These are phyloP conservation scores for Pythium insidiosum DNA, from an alignment of 352 stramenopile species.

Conservation along the genomic window DNA sequence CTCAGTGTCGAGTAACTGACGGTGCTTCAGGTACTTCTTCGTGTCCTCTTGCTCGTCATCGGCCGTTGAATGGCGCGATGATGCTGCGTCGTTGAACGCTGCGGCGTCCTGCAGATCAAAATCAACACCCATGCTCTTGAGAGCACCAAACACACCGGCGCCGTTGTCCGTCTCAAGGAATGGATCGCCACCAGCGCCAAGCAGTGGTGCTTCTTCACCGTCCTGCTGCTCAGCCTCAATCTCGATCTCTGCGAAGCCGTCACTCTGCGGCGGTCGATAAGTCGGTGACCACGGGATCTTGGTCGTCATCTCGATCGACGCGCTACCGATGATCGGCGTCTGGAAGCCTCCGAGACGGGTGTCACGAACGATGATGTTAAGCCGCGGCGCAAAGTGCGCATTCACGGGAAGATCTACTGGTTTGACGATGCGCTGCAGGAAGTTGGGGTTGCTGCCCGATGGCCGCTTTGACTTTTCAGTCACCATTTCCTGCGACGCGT, in stretches of 20 bases:
- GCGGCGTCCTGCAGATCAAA: conserved; percentile 44
- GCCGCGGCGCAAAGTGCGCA: conserved; percentile 75
- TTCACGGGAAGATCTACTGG: conserved; percentile 83
- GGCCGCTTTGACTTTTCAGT: conserved; percentile 83
- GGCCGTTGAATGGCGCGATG: conserved; percentile 51
- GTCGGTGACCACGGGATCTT: conserved; percentile 82
- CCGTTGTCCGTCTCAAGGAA: conserved; percentile 57
- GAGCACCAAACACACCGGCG: conserved; percentile 76
- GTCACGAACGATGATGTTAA: conserved; percentile 89
- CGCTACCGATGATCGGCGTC: conserved; percentile 75
- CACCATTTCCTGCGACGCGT: conserved; percentile 76
- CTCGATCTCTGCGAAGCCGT: conserved; percentile 63
- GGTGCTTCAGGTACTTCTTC: conserved; percentile 76
- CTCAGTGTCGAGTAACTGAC: conserved; percentile 53
- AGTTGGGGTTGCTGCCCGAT: conserved; percentile 82
- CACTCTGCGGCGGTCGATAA: conserved; percentile 57
- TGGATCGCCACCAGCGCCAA: conserved; percentile 18
- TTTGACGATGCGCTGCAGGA: conserved; percentile 85
- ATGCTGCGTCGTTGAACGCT: conserved; percentile 41
- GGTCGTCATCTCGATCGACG: conserved; percentile 74
- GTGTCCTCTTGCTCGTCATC: conserved; percentile 58
- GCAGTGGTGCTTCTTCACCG: conserved; percentile 41
- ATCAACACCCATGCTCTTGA: conserved; percentile 81
- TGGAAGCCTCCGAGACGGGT: conserved; percentile 83
- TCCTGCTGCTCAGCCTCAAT: conserved; percentile 51